Percentiles rank a stretch among this genome's conserved stretches.
Conservation (phyloP, 768 basidiomycete genomes). For the Hypholoma sublateritium region DNA sequence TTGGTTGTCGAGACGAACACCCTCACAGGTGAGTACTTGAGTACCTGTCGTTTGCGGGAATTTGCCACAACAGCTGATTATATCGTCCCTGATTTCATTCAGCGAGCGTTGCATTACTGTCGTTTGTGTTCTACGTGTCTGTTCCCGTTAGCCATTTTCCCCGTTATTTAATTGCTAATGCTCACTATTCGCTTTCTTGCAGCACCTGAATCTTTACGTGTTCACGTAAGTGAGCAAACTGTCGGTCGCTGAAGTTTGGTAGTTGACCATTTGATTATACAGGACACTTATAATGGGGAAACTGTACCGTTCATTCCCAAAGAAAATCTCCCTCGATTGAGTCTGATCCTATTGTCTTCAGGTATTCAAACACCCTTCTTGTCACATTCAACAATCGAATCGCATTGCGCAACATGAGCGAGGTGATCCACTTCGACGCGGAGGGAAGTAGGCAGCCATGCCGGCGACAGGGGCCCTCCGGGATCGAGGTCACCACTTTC, state of each 20-base stretch:
- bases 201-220: background rate
- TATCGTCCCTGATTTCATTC: background rate
- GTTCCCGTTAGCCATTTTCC: slow-evolving; percentile 1
- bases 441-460: no score
- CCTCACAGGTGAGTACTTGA: slow-evolving; percentile 2
- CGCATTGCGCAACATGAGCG: background rate
- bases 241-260: background rate
- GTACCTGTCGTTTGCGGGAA: background rate
- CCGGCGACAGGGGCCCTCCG: no score
- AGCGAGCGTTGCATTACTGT: slow-evolving; percentile 9
- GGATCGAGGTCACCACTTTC: no score
- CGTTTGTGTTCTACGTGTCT: slow-evolving; percentile 8
- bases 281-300: slow-evolving; percentile 11
- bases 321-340: background rate
- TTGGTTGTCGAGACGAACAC: slow-evolving; percentile 9
- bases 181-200: background rate
- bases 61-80: no score
- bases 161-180: background rate
- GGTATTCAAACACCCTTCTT: background rate
- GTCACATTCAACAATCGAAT: slow-evolving; percentile 2
- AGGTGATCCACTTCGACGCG: background rate
- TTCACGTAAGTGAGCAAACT: slow-evolving; percentile 5
- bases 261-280: background rate
- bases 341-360: background rate
- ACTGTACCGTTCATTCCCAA: background rate